These are phyloP conservation scores for Ormosia emarginata DNA, from an alignment of 306 rosid species.

Conservation along the genomic window DNA sequence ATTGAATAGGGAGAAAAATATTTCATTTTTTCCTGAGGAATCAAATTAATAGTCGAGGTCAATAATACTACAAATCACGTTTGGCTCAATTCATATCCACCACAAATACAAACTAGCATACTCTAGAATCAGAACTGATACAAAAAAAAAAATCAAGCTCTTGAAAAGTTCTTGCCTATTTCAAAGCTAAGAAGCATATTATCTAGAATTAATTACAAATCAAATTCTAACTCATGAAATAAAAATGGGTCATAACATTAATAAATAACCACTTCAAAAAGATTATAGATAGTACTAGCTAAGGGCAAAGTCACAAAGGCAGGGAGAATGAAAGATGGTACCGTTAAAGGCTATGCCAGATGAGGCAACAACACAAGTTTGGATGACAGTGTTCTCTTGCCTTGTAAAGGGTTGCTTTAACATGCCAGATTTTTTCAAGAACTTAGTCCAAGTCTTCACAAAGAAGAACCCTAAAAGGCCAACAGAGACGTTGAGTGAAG, in stretches of 20 bases:
- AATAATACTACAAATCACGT: background rate
- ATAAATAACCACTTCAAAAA: background rate
- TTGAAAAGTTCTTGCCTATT: background rate
- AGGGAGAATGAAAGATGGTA: background rate
- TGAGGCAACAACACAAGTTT: conserved; percentile 62
- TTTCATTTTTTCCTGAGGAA: background rate
- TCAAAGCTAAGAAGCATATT: background rate
- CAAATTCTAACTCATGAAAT: background rate
- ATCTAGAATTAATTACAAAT: background rate
- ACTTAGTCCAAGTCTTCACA: conserved; percentile 49
- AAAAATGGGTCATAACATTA: background rate
- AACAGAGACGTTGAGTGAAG: conserved; percentile 58
- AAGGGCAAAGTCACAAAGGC: too few species aligned
- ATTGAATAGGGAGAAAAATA: background rate
- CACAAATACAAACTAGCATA: background rate
- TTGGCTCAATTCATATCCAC: background rate
- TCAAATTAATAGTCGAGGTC: background rate
- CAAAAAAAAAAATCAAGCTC: background rate
- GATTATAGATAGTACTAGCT: background rate
- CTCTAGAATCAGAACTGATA: background rate
- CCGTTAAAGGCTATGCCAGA: conserved; percentile 64
- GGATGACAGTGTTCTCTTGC: conserved; percentile 62
- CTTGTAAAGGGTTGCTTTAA: conserved; percentile 52
- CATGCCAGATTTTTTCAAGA: conserved; percentile 35
- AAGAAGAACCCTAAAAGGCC: conserved; percentile 54